A percentile compares a stretch with the other conserved stretches of the same genome.
Conservation (phyloP, 2,329 filamentous ascomycete genomes). For the Aspergillus texensis region DNA sequence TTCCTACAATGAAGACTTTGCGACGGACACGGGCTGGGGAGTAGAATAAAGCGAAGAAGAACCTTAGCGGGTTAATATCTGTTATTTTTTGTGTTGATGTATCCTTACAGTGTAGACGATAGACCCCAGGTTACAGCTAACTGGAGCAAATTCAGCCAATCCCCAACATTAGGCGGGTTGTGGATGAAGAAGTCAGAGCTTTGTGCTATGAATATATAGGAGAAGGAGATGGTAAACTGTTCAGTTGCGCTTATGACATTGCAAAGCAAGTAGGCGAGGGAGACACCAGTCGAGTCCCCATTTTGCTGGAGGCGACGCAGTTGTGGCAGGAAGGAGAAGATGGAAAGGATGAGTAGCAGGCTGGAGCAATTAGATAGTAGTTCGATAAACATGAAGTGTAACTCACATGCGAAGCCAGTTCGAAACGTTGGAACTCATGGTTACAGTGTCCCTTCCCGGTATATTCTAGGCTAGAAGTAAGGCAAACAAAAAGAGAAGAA, state of each 20-base stretch:
- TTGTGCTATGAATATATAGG: background rate
- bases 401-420: background rate
- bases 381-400: background rate
- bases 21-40: background rate
- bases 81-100: background rate
- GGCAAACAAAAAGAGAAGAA: background rate
- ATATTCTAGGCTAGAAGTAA: background rate
- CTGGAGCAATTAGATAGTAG: background rate
- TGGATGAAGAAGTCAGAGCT: background rate
- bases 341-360: background rate
- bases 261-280: background rate
- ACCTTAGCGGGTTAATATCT: background rate
- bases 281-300: background rate
- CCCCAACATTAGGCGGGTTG: background rate
- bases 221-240: background rate
- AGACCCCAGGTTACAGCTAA: background rate
- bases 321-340: background rate
- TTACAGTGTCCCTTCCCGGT: no score
- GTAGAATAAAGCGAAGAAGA: background rate
- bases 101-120: background rate
- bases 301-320: background rate
- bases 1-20: background rate
- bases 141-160: background rate
- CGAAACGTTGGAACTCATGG: background rate
- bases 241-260: background rate